Evolutionary conservation across 441 rosid species (phyloP), one percentile per base, ranked within the genome.

Genomic region (Hura crepitans): DNA sequence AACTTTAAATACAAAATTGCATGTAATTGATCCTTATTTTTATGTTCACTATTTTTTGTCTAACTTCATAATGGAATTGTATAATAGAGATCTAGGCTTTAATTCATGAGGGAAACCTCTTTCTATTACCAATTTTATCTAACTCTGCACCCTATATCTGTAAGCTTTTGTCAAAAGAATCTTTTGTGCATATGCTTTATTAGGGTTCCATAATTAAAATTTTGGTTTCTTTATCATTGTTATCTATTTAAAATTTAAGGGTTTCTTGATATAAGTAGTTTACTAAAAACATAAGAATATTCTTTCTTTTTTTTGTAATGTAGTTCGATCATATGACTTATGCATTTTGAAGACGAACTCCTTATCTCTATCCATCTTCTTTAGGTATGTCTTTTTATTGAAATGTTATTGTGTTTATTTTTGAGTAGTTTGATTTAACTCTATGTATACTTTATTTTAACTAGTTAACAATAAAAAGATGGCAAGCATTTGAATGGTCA

Each of bases 291-390:
- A 47, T 6, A 28, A 22, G 12, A 25, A 43, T 3, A 0, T 37
- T 37, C 54, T 61, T 68, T 57, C 42, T 37, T 59, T 64, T 23
- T 64, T 77, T 76, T 59, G 30, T 77, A 73, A 56, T 74, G 61
- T 83, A 93, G 97, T 80, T 89, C 74, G 98, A 96, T 64, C 81
- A 79, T 54, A 84, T 93, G 85, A 91, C 37, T 81, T 93, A 82
- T 84, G 88, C 78, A 85, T 93, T 70, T 82, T 94, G 71, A 94
- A 91, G 89, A 85, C 97, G 79, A 88, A 75, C 96, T 91, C 84
- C 97, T 93, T n/a, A 91, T 94, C 72, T 87, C 98, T 35, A 85
- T 94, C 45, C 85, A 87, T 84, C 96, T 94, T 72, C 94, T 94
- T 81, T 96, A 87, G 93, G 98, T 91, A 60, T 53, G 72, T 37